These are phyloP conservation scores for Cantharellus cinnabarinus DNA, from an alignment of 768 basidiomycete species.

Conservation along the genomic window DNA sequence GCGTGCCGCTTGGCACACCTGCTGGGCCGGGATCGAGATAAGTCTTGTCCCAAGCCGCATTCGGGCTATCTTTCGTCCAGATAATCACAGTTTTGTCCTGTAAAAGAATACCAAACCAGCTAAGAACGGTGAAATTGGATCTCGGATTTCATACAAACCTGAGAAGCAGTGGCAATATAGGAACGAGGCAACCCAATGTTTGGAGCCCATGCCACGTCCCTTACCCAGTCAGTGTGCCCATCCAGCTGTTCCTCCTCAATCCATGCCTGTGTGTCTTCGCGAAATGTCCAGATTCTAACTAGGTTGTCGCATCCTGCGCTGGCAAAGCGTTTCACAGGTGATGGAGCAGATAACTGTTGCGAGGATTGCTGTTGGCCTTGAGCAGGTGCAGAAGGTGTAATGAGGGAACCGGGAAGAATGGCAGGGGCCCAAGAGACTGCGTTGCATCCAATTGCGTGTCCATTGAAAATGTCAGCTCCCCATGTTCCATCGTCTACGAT, in stretches of 20 bases:
- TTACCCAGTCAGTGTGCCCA: conserved; percentile 92
- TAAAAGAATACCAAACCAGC: neutral
- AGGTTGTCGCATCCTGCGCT: conserved; percentile 93
- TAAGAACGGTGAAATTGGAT: neutral
- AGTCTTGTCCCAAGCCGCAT: conserved; percentile 58
- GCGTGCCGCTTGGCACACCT: conserved; percentile 22
- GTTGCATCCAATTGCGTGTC: conserved; percentile 91
- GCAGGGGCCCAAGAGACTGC: conserved; percentile 97
- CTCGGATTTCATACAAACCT: conserved; percentile 24
- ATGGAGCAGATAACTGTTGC: conserved; percentile 30
- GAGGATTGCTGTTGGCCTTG: conserved; percentile 1
- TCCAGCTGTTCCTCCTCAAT: conserved; percentile 75
- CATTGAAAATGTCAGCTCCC: conserved; percentile 87
- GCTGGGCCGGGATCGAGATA: conserved; percentile 45
- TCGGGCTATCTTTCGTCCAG: conserved; percentile 72
- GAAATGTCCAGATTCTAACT: conserved; percentile 84
- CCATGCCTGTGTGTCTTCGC: conserved; percentile 77
- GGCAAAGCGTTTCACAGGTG: conserved; percentile 75
- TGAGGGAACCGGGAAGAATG: conserved; percentile 64
- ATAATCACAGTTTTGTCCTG: conserved; percentile 74
- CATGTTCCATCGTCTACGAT: conserved; percentile 80
- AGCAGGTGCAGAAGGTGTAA: conserved; percentile 26
- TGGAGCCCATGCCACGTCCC: conserved; percentile 98
- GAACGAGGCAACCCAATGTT: conserved; percentile 86
- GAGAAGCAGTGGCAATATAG: conserved; percentile 91